Base-by-base conservation (phyloP, 202 grass and related monocot species). In the Zoysia matrella region DNA sequence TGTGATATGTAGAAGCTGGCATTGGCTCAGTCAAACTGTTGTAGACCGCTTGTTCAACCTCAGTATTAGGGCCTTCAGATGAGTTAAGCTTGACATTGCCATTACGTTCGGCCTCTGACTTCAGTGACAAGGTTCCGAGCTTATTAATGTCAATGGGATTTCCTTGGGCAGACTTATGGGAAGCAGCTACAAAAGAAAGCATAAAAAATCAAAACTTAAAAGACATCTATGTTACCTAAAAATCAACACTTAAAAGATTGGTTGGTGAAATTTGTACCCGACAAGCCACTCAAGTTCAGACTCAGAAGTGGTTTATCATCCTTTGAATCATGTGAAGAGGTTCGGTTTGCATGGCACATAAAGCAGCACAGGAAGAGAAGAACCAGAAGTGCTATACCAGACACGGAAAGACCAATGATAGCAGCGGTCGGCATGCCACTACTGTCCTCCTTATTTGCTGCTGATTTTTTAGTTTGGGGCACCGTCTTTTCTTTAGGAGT, bases 121-220 rank as follows among this genome's bases (percentile, higher is more conserved):
- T 88, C 62, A 94, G 64, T 8, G 84, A 58, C 52, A 91, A 43
- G 58, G 67, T 85, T 49, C 92, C 91, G 9, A 92, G 53, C 81
- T 87, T 97, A 80, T 82, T 81, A 54, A 85, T 8, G 80, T 91
- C 86, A 72, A 89, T 94, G 47, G 83, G 73, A 62, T 64, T 92
- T 75, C 61, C 84, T 58, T 79, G 52, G 73, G 57, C 67, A 64
- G 84, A 86, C 5, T 75, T 87, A 49, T 2, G 55, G 71, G 90
- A 92, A 65, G 85, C 80, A 89, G 85, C 93, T 99, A 73, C 71
- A 86, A 64, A 76, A 42, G 65, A 60, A 78, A 80, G 43, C 11
- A 86, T 64, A 68, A 61, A 80, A 69, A 84, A 30, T 84, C 52
- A 86, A 69, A 12, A 36, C 30, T 46, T 51, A 70, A 6, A 80